Conservation (phyloP, 371 early-diverging fungal genomes). For the Parasitella parasitica region DNA sequence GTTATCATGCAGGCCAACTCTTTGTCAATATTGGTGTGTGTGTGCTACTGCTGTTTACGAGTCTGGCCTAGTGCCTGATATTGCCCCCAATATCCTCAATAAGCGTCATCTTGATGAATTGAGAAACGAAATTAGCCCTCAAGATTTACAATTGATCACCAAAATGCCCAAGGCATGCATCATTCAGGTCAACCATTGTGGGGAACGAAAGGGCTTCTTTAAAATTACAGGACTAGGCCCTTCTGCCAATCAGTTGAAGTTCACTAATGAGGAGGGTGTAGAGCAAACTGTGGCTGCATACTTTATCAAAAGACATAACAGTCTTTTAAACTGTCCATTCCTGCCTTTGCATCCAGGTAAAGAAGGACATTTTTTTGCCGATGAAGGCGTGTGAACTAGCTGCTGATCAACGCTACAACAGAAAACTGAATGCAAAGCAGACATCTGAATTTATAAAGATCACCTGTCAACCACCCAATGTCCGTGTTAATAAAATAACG, state of each 20-base stretch:
- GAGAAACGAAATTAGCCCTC: slow-evolving; percentile 59
- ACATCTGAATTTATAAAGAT: slow-evolving; percentile 94
- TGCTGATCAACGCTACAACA: slow-evolving; percentile 77
- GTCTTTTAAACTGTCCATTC: slow-evolving; percentile 69
- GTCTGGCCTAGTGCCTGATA: slow-evolving; percentile 62
- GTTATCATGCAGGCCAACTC: slow-evolving; percentile 50
- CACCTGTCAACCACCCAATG: slow-evolving; percentile 80
- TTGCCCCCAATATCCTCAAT: slow-evolving; percentile 67
- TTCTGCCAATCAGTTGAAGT: slow-evolving; percentile 69
- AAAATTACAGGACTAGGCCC: slow-evolving; percentile 66
- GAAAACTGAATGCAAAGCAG: slow-evolving; percentile 82
- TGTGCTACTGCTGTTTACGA: slow-evolving; percentile 85
- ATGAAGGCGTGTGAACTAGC: slow-evolving; percentile 89
- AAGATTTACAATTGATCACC: slow-evolving; percentile 65
- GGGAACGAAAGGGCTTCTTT: slow-evolving; percentile 68
- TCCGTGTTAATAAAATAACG: too few relatives aligned
- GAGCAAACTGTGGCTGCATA: slow-evolving; percentile 74
- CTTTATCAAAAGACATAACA: slow-evolving; percentile 72
- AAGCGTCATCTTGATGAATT: slow-evolving; percentile 64
- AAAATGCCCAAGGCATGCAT: slow-evolving; percentile 70
- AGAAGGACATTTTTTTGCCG: slow-evolving; percentile 67
- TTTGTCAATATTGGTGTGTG: slow-evolving; percentile 88
- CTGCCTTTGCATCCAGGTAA: slow-evolving; percentile 88
- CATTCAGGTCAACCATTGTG: slow-evolving; percentile 76
- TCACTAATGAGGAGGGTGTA: slow-evolving; percentile 53